Evolutionary conservation across 1,284 basidiomycete species (phyloP).

Genomic region (Phaffia rhodozyma): DNA sequence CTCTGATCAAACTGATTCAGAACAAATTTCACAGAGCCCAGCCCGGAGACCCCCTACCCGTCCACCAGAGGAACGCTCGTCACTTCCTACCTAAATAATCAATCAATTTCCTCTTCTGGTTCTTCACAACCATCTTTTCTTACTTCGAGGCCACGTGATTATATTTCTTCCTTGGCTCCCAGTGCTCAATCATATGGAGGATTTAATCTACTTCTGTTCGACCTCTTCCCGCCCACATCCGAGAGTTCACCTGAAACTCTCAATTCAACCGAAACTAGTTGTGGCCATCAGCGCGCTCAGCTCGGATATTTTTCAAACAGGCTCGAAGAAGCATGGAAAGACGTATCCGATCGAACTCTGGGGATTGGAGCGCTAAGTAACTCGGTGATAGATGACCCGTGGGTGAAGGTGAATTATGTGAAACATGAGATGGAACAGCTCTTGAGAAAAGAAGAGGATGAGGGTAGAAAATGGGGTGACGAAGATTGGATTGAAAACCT

Average conservation of each 20-base stretch:
- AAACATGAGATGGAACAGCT: not conserved
- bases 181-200: not conserved
- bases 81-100: not conserved
- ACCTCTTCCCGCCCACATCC: conserved; percentile 4
- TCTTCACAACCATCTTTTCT: not conserved
- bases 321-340: not conserved
- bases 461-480: not conserved
- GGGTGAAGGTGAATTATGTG: conserved; percentile 3
- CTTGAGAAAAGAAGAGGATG: not conserved
- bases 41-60: not conserved
- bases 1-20: not conserved
- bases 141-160: not conserved
- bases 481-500: conserved; percentile 4
- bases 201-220: conserved; percentile 14
- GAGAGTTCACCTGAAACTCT: not conserved
- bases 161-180: conserved; percentile 1
- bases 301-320: conserved; percentile 8
- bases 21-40: conserved; percentile 16
- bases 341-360: not conserved
- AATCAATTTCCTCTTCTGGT: not conserved
- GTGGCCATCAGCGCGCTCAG: not conserved
- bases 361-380: conserved; percentile 9
- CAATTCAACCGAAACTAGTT: too few relatives aligned
- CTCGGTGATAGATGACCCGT: conserved; percentile 10
- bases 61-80: conserved; percentile 2